Conservation (phyloP, 164 flowering plant genomes). For the Piper betle region DNA sequence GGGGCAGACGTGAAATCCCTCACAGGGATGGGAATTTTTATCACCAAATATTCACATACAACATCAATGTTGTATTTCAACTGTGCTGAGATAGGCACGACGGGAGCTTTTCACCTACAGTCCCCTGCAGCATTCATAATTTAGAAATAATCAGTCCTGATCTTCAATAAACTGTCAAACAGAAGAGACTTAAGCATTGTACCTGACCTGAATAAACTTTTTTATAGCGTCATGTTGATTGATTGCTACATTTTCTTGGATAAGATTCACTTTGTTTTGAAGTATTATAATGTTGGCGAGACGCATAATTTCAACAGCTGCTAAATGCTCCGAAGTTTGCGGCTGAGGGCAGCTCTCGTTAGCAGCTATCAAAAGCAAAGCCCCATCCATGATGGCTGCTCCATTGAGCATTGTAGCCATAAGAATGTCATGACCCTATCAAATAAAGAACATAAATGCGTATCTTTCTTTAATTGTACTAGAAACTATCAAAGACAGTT, state of each 20-base stretch:
- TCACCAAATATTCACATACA: conserved; percentile 75
- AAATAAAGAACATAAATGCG: not conserved
- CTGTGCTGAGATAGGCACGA: conserved; percentile 90
- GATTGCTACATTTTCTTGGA: conserved; percentile 86
- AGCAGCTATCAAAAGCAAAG: conserved; percentile 88
- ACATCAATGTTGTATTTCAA: conserved; percentile 88
- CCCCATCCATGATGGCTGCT: conserved; percentile 99
- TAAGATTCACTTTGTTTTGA: conserved; percentile 89
- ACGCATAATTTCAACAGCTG: conserved; percentile 96
- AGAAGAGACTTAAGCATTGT: not conserved
- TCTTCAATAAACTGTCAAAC: not conserved
- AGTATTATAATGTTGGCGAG: conserved; percentile 85
- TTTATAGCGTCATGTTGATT: conserved; percentile 89
- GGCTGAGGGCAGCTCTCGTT: conserved; percentile 98
- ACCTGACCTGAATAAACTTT: conserved; percentile 56
- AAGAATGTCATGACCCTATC: conserved; percentile 93
- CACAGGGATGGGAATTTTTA: conserved; percentile 78
- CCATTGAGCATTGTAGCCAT: conserved; percentile 99
- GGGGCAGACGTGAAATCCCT: conserved; percentile 83
- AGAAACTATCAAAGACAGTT: too few relatives aligned
- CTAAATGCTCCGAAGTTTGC: conserved; percentile 90
- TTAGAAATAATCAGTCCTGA: not conserved
- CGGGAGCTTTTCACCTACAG: conserved; percentile 89
- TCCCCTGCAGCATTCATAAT: conserved; percentile 41
- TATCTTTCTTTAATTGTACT: too few relatives aligned